Base-by-base conservation (phyloP, 208 protist genomes). In the Leishmania arabica region DNA sequence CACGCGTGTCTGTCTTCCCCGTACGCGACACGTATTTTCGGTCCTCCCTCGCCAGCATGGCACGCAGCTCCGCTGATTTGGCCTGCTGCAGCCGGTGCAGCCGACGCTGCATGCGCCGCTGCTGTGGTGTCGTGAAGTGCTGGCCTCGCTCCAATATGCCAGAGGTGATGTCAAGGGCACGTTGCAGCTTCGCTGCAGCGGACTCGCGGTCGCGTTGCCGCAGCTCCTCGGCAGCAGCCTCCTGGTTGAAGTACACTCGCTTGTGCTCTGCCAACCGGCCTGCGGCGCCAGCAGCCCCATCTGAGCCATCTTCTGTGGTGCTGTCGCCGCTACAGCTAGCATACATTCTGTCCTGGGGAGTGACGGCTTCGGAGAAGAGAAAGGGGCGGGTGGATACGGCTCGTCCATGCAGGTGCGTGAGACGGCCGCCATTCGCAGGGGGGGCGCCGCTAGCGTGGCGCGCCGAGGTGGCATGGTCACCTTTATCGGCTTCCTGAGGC, bases 171-270 rank as follows among this genome's bases (percentile, higher is more conserved):
- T 75, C 37, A 2, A 86, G 78, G 0, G 82, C 71, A 27, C 78
- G 82, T 34, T 79, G 71, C 78, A 86, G 64, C 78, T 86, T 86
- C 24, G 78, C 51, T n/a, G 78, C 64, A 45, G 82, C 82, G 53
- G 72, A 82, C 51, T 66, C 1, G 21, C 78, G 74, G 54, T 86
- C 82, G 24, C 73, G 78, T 31, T 70, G 77, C 45, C 73, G 78
- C 58, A 31, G 24, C 58, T 40, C 77, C 27, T 31, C 77, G 1
- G 64, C 78, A 21, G 56, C 74, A 47, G 66, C 78, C 34, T 86
- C 82, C 42, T 79, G 53, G 49, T 80, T 60, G 0, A 86, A 72
- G 49, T 81, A 86, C 42, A 86, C 83, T 9, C 83, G 83, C 68
- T 62, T 79, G 69, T 77, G 68, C 27, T 72, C 60, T 1, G 54